Evolutionary conservation across 1,284 basidiomycete genomes (phyloP), one percentile per base, ranked within the genome.

Genomic region (Microbotryum intermedium): DNA sequence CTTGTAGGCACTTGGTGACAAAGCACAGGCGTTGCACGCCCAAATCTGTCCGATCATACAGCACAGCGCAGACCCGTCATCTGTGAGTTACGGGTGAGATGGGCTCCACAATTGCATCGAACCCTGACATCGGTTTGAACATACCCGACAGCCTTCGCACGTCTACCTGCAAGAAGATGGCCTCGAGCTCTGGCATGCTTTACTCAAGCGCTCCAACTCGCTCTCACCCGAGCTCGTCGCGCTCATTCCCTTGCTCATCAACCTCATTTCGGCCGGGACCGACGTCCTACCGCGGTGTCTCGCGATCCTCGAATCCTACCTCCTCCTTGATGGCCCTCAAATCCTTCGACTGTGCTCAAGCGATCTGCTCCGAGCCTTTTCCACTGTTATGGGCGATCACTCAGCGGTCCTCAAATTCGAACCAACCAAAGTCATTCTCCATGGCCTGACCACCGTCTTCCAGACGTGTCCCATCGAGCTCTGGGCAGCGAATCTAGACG

Each of bases 161-260:
- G 49, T 66, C 47, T 66, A 68, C 46, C 62, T 72, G 11, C 68
- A 70, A 47, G 70, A 72, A 39, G 70, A 72, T 30, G 69, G 64
- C 1, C 65, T 72, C 42, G 69, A 70, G 25, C 56, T 72, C 3
- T 70, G 69, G 70, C 61, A 64, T 18, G 54, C 64, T 9, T 55
- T 67, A 18, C 57, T 70, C 1, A 53, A 56, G 2, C 60, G 67
- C 1, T 60, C 60, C 0, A 43, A 57, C 10, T 6, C 47, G 3
- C 53, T 70, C 16, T 58, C 68, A 1, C 26, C 48, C 13, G 68
- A 69, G 21, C 58, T 72, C 55, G 55, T 66, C 39, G 29, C 39
- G 2, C 60, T 72, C 25, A 50, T 69, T 1, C 67, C 69, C 0
- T 46, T 61, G 0, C 62, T 69, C 25, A 43, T 65, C 21, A 18